Evolutionary conservation across 2,329 filamentous ascomycete genomes (phyloP), one percentile per base, ranked within the genome.

Genomic region (Podosphaera fusca): DNA sequence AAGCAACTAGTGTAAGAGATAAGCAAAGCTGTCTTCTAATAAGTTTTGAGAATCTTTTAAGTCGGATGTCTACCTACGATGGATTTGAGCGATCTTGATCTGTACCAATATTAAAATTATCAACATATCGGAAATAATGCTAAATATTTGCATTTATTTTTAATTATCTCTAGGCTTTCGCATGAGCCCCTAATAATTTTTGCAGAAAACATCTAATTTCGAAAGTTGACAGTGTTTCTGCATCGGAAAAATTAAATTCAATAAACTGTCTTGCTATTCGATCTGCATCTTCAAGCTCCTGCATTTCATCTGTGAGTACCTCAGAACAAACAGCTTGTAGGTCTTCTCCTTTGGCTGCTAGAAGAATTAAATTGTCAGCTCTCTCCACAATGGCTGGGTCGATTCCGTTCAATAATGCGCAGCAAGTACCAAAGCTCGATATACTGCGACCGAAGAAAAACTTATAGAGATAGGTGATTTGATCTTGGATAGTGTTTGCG

Each of bases 361-460:
- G 71, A 5, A 79, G 68, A 30, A 84, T 79, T 40, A 98, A 74
- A 6, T 82, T 76, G 61, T 87, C 82, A 0, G 90, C 88, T 57
- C 89, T 79, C 14, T 82, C 72, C 5, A 95, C 76, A 8, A 96
- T 78, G 4, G 76, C 74, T 21, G 70, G 65, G 35, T 87, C 82
- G 12, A 98, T 80, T 0, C 89, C 89, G 64, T 94, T 95, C 68
- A 94, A 78, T 2, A 81, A 81, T 34, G 92, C 92, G 66, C 92
- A 96, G 69, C 78, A 77, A 34, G 82, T 85, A 0, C 92, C 92
- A 64, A 94, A 94, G 65, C 88, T 95, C 12, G 85, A 84, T 6
- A 73, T 79, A 63, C 82, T 90, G 57, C 82, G 76, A 0, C 89
- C 89, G 1, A 72, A 63, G 3, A 69, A 65, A n/a, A 84, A 70